These are phyloP conservation scores for Cokeromyces recurvatus DNA, from an alignment of 371 early-diverging fungal genomes.

Conservation along the genomic window DNA sequence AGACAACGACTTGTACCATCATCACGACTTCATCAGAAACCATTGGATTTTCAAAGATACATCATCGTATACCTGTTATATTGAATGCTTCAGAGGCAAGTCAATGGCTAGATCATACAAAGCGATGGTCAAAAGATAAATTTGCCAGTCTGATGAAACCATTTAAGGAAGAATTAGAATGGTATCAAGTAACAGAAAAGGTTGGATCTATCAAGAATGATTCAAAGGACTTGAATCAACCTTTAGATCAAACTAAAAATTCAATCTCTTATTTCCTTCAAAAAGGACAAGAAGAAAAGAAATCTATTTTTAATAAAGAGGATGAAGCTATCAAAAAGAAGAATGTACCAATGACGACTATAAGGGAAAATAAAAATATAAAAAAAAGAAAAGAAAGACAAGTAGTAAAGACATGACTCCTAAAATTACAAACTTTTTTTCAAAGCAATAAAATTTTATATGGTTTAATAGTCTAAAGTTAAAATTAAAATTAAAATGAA, in stretches of 20 bases:
- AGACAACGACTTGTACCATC: constrained; percentile 44
- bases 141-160: constrained; percentile 45
- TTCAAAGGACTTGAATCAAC: constrained; percentile 38
- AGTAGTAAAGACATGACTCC: background rate
- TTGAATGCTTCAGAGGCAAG: constrained; percentile 43
- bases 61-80: constrained; percentile 76
- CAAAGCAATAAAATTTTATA: constrained; percentile 2
- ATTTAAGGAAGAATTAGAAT: constrained; percentile 43
- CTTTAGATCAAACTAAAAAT: constrained; percentile 25
- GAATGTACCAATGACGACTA: background rate
- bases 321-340: background rate
- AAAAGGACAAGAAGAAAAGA: too few species aligned
- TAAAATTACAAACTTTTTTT: constrained; percentile 6
- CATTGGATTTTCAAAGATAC: constrained; percentile 49
- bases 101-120: constrained; percentile 56
- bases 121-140: constrained; percentile 33
- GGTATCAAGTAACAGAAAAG: constrained; percentile 40
- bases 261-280: constrained; percentile 31
- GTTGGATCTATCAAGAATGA: constrained; percentile 38
- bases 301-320: background rate
- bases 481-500: too few species aligned
- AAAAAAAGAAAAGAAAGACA: background rate
- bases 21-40: constrained; percentile 48
- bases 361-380: background rate
- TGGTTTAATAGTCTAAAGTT: too few species aligned